Evolutionary conservation across 805 yeast species (phyloP), one percentile per base, ranked within the genome.

Genomic region (Candida namnaoensis): DNA sequence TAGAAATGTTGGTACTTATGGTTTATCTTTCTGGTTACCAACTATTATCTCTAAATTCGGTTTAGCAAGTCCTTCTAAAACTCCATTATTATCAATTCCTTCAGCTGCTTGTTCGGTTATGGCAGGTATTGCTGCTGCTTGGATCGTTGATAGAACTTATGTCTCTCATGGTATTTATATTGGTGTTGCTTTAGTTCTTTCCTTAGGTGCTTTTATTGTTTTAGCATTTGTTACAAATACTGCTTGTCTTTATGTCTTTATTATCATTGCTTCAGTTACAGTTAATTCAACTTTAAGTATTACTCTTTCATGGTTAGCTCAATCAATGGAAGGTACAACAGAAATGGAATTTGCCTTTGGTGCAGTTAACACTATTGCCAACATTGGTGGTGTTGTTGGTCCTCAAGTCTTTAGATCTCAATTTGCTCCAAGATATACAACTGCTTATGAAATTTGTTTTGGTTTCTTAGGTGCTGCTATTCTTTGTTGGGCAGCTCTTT

Each of bases 21-120:
- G 50, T 11, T 36, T 48, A 13, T 25, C 48, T 1, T 40, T 48
- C 12, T 48, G 48, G 39, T 27, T 48, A 23, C 54, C 54, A 19
- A 34, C 43, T 3, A 48, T 50, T 32, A 34, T 50, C 13, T 34
- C 37, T 15, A 42, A 39, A 4, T 40, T 47, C 13, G 51, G 51
- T 34, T 34, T 34, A 15, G 10, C 35, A 14, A 9, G 12, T 11
- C 14, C 38, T 19, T 4, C 25, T 3, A 28, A 28, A 5, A 9
- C 38, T 15, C 53, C 47, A 33, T 36, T 51, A 23, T 38, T 49
- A 44, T 47, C 46, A 5, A 45, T 49, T 10, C 54, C 54, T 5
- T 43, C 46, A 13, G 45, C 48, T 34, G 44, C 46, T 11, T 38
- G 42, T 5, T 43, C 47, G 5, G 42, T 45, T 23, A 25, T 43